These are phyloP conservation scores for Solanum peruvianum DNA, from an alignment of 257 asterid genomes.

Conservation along the genomic window DNA sequence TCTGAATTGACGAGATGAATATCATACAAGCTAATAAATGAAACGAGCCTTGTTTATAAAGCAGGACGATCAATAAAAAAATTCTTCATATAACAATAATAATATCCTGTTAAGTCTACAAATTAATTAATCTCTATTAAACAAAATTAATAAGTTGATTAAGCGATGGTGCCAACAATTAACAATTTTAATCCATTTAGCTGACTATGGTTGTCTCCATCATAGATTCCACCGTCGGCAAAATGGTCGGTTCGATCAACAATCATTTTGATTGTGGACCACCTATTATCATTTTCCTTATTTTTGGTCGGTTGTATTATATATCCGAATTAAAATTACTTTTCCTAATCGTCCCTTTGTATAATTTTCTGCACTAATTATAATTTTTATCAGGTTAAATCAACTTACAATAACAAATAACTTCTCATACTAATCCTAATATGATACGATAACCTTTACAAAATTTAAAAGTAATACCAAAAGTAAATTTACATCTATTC, in stretches of 20 bases:
- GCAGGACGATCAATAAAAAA: background rate
- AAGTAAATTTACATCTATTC: background rate
- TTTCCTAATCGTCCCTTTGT: background rate
- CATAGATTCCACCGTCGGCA: background rate
- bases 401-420: background rate
- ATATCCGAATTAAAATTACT: background rate
- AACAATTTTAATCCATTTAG: background rate
- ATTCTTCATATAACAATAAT: background rate
- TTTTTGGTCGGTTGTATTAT: conserved; percentile 33
- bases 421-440: background rate
- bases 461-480: background rate
- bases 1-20: background rate
- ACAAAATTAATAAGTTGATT: background rate
- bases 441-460: background rate
- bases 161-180: background rate
- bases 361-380: too few species aligned
- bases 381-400: background rate
- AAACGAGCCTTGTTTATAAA: background rate
- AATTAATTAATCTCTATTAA: background rate
- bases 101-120: background rate
- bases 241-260: conserved; percentile 32
- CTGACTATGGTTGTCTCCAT: background rate
- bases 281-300: conserved; percentile 1
- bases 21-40: background rate
- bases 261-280: conserved; percentile 28